Base-by-base conservation (phyloP, 2,329 filamentous ascomycete genomes). In the Diaporthe nobilis region DNA sequence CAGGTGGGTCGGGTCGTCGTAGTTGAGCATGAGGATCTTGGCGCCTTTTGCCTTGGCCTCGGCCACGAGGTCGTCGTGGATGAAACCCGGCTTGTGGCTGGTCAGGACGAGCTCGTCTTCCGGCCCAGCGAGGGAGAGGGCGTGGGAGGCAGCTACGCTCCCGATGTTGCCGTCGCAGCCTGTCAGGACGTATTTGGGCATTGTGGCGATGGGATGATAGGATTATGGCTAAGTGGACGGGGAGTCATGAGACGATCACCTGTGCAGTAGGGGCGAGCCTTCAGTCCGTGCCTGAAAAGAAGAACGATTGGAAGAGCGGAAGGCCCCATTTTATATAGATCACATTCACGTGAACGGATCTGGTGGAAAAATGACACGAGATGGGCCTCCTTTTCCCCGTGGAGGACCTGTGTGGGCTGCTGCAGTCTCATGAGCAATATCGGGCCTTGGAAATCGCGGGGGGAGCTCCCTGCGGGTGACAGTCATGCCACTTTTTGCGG, bases 151-250 rank as follows among this genome's bases (percentile, higher is more conserved):
- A 25, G 78, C 78, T 34, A 63, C 58, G 53, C 76, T 61, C 55
- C 78, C 77, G 57, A 79, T 51, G 72, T 76, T 72, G 42, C 77
- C 77, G 25, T 77, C 77, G 39, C 74, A 77, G 53, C 77, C 77
- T 39, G 75, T 75, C 17, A 78, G 73, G 28, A 78, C 71, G 71
- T 78, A 78, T 25, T 78, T 78, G 15, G 73, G 75, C 77, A 78
- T 78, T 5, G 5, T 75, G 37, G 25, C 42, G 39, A 42, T 28
- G 10, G 9, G 9, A 17, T 13, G 49, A 1, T 25, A 34, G 31
- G 17, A 17, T 31, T 3, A 3, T 55, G 7, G 25, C 22, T 37
- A 20, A 8, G n/a, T 3, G 13, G 25, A 20, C 6, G n/a, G n/a
- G n/a, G 13, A 15, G 4, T 42, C 22, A 34, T 22, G 57, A 39